Conservation (phyloP, 306 rosid genomes). For the Rosa lucieae region DNA sequence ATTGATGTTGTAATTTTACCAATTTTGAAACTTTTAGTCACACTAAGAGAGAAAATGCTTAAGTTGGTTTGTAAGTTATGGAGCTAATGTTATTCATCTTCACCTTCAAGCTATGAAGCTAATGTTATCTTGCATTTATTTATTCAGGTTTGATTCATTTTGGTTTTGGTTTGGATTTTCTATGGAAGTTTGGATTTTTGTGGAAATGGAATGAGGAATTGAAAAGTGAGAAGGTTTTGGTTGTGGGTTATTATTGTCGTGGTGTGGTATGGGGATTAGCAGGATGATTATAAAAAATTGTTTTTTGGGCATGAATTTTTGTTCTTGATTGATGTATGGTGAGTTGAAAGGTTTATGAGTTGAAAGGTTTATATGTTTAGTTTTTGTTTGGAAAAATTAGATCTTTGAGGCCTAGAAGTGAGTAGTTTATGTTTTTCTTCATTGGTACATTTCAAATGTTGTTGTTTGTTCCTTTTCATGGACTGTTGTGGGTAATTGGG, state of each 20-base stretch:
- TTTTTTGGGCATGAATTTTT: neutral
- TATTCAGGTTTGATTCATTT: neutral
- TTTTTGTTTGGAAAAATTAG: neutral
- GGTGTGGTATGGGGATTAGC: neutral
- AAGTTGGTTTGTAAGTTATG: too few species aligned
- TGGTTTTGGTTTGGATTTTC: neutral
- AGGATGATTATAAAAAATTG: neutral
- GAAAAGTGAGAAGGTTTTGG: neutral
- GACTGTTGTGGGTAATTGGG: neutral
- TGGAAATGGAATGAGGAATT: neutral
- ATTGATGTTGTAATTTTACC: too few species aligned
- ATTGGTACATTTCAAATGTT: neutral
- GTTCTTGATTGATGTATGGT: too few species aligned
- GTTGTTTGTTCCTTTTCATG: neutral
- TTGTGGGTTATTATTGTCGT: neutral
- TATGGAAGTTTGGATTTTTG: neutral
- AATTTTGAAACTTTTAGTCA: too few species aligned
- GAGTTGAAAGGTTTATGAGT: neutral
- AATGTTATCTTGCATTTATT: too few species aligned
- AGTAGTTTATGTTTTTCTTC: neutral
- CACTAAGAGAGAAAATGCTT: too few species aligned
- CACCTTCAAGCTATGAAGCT: too few species aligned
- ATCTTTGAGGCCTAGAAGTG: neutral
- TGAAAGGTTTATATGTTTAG: neutral
- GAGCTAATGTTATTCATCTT: too few species aligned